A percentile compares a stretch with the other conserved stretches of the same genome.
phyloP scores from a whole-genome alignment of 306 rosid genomes.

The Prunus persica region Prunus_persica_NCBIv2 NC_034012.1:8211001-8211500 shows the following conservation, averaged over 20 bases:
- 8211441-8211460: not conserved
- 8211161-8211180: too few relatives aligned
- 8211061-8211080: not conserved
- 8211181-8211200: too few relatives aligned
- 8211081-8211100: not conserved
- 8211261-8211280: not conserved
- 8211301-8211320: not conserved
- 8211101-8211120: not conserved
- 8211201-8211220: too few relatives aligned
- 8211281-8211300: not conserved
- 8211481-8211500: not conserved
- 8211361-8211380: not conserved
- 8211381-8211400: not conserved
- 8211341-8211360: not conserved
- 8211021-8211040: not conserved
- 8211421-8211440: slow-evolving; percentile 10
- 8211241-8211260: not conserved
- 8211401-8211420: not conserved
- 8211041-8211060: not conserved
- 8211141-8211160: not conserved
- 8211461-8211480: not conserved
- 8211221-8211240: not conserved
- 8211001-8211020: not conserved
- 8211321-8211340: not conserved
- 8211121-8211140: not conserved